These are phyloP conservation scores for Cucurbita pepo DNA, from an alignment of 306 rosid species.

Conservation along the genomic window DNA sequence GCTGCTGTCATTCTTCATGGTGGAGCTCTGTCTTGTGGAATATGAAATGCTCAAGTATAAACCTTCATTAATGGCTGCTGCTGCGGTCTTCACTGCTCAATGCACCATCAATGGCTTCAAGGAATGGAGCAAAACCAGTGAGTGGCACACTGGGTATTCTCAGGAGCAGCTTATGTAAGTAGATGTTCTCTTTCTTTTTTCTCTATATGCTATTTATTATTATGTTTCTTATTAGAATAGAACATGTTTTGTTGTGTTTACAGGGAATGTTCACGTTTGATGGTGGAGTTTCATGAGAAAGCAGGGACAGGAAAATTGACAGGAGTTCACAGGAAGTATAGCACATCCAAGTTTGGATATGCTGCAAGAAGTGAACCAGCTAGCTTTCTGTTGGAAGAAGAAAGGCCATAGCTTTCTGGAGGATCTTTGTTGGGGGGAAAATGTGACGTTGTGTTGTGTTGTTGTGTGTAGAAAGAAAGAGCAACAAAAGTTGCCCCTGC, in stretches of 20 bases:
- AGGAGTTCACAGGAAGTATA: conserved; percentile 44
- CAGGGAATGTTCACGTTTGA: conserved; percentile 68
- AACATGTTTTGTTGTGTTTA: not conserved
- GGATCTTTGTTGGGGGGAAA: not conserved
- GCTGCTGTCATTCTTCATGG: conserved; percentile 58
- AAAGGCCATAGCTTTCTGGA: not conserved
- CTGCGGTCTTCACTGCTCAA: conserved; percentile 70
- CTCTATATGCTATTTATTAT: not conserved
- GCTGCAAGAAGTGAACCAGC: conserved; percentile 52
- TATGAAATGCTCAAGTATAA: conserved; percentile 51
- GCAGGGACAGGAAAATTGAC: conserved; percentile 35
- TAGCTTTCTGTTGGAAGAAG: conserved; percentile 13
- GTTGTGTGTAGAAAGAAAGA: not conserved
- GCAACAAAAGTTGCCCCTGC: conserved; percentile 8
- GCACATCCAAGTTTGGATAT: conserved; percentile 51
- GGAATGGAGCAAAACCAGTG: conserved; percentile 64
- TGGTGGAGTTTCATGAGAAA: conserved; percentile 59
- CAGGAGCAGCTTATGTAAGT: conserved; percentile 64
- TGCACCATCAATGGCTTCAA: conserved; percentile 34
- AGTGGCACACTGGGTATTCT: conserved; percentile 51
- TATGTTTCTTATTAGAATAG: not conserved
- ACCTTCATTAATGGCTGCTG: conserved; percentile 76
- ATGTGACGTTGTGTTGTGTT: not conserved
- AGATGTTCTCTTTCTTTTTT: not conserved
- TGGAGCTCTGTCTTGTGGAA: conserved; percentile 72